These are phyloP conservation scores for Mycocalia duriaeana DNA, from an alignment of 1,284 basidiomycete species.

Conservation along the genomic window DNA sequence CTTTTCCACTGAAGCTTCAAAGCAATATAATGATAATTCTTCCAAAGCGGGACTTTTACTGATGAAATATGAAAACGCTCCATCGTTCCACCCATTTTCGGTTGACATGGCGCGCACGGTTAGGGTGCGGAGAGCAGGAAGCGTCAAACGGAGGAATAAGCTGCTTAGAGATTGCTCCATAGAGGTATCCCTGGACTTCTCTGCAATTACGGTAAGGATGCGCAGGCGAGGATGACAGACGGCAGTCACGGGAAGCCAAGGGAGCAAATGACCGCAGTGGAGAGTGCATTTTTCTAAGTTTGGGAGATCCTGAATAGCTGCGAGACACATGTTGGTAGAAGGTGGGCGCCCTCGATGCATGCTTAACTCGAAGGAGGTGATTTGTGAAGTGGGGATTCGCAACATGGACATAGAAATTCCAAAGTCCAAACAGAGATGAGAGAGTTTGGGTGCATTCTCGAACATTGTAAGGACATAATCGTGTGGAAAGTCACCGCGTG, in stretches of 20 bases:
- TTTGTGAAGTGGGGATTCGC: slow-evolving; percentile 5
- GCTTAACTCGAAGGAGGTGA: slow-evolving; percentile 7
- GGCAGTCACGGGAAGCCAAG: slow-evolving; percentile 5
- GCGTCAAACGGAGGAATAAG: not conserved
- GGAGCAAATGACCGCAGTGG: slow-evolving; percentile 9
- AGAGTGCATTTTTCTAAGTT: slow-evolving; percentile 12
- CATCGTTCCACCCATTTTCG: slow-evolving; percentile 10
- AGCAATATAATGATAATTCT: slow-evolving; percentile 6
- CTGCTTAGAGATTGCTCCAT: not conserved
- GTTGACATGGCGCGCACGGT: slow-evolving; percentile 7
- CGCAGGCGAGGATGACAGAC: slow-evolving; percentile 7
- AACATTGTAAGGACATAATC: slow-evolving; percentile 8
- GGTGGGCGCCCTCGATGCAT: slow-evolving; percentile 11
- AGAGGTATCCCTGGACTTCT: slow-evolving; percentile 2
- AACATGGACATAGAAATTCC: slow-evolving; percentile 2
- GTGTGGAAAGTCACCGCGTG: slow-evolving; percentile 4
- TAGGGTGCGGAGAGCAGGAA: not conserved
- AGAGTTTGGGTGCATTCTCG: slow-evolving; percentile 8
- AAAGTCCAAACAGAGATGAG: slow-evolving; percentile 8
- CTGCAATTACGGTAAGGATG: slow-evolving; percentile 7
- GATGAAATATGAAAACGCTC: slow-evolving; percentile 7
- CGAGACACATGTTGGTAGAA: slow-evolving; percentile 9
- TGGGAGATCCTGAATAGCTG: slow-evolving; percentile 6
- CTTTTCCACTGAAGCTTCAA: slow-evolving; percentile 6
- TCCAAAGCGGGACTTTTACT: slow-evolving; percentile 8